Evolutionary conservation across 148 eudicot genomes (phyloP).

Genomic region (Suaeda aralocaspica): DNA sequence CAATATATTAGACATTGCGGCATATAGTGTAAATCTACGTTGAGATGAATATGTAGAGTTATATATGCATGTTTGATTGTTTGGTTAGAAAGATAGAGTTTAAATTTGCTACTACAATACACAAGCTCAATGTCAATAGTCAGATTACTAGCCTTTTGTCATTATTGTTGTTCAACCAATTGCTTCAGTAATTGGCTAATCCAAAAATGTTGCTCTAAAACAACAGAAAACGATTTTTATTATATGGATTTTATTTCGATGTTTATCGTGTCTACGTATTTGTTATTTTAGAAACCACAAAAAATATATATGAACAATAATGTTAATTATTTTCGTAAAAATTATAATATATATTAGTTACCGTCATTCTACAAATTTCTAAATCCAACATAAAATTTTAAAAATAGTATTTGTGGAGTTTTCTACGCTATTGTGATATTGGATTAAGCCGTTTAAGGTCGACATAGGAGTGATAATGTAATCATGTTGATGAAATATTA

Average conservation of each 20-base stretch:
- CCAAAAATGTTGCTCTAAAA: neutral
- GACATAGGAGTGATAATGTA: too few species aligned
- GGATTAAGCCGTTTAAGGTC: too few species aligned
- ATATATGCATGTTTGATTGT: too few species aligned
- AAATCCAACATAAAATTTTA: neutral
- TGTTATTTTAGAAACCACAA: neutral
- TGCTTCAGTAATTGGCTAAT: slow-evolving; percentile 10
- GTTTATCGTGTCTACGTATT: neutral
- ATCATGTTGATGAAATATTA: too few species aligned
- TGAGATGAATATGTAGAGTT: too few species aligned
- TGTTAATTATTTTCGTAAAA: too few species aligned
- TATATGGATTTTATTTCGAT: neutral
- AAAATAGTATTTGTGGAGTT: too few species aligned
- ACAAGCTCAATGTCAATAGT: neutral
- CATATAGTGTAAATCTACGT: too few species aligned
- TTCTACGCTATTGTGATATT: too few species aligned
- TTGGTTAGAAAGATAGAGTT: too few species aligned
- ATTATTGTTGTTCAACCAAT: slow-evolving; percentile 6
- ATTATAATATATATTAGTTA: neutral
- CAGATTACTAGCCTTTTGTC: slow-evolving; percentile 1
- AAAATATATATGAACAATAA: too few species aligned
- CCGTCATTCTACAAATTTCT: neutral
- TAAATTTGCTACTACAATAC: slow-evolving; percentile 12
- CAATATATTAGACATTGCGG: too few species aligned
- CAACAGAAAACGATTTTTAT: slow-evolving; percentile 4